Conservation (phyloP, 2,329 filamentous ascomycete species). For the Penicillium decumbens region DNA sequence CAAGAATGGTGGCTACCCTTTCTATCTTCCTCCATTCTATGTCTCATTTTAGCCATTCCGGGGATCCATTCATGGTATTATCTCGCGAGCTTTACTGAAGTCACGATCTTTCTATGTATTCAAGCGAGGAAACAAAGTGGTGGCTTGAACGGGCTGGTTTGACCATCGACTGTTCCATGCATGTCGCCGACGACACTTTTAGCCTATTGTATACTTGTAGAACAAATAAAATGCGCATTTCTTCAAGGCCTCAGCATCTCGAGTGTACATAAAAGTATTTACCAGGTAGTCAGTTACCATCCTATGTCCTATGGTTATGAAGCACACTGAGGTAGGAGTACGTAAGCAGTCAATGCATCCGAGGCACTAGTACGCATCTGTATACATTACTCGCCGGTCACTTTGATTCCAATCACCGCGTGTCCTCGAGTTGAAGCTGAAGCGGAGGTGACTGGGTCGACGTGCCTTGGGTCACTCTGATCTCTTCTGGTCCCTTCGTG, state of each 20-base stretch:
- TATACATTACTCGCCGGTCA: not conserved
- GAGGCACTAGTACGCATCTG: not conserved
- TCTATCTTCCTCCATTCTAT: conserved; percentile 85
- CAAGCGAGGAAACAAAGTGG: not conserved
- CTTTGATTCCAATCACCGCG: not conserved
- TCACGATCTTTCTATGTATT: not conserved
- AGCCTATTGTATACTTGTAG: conserved; percentile 13
- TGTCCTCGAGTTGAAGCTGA: not conserved
- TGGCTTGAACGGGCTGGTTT: not conserved
- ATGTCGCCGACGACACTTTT: conserved; percentile 14
- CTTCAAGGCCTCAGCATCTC: not conserved
- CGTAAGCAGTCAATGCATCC: not conserved
- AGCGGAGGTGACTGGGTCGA: not conserved
- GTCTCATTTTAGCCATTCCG: not conserved
- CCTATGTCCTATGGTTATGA: not conserved
- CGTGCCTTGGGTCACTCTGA: not conserved
- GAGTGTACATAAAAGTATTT: not conserved
- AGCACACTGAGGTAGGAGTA: not conserved
- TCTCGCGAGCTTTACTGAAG: not conserved
- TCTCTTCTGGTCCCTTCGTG: not conserved
- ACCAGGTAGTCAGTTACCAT: no score
- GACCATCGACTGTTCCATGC: not conserved
- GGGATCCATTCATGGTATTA: not conserved
- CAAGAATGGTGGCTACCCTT: conserved; percentile 94
- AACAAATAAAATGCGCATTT: conserved; percentile 4